Percentiles rank a stretch among this genome's conserved stretches.
Evolutionary conservation across 1,139 yeast species (phyloP).

Genomic region (Candida glucosophila): DNA sequence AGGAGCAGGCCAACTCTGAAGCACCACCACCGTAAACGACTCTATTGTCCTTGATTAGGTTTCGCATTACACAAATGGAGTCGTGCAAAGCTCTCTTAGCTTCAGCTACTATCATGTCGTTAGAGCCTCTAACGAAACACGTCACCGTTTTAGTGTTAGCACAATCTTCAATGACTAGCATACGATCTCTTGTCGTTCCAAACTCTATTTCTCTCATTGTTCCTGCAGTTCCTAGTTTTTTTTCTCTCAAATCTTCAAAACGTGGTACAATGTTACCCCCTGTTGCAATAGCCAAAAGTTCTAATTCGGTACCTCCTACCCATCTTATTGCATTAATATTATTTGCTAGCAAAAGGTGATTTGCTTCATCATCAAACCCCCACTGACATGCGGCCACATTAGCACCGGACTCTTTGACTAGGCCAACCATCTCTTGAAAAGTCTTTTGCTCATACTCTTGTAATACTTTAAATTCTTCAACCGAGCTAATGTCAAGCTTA

Average conservation of each 20-base stretch:
- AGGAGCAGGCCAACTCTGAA: slow-evolving; percentile 87
- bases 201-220: slow-evolving; percentile 79
- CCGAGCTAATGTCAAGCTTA: slow-evolving; percentile 84
- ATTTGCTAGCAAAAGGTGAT: slow-evolving; percentile 81
- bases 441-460: slow-evolving; percentile 89
- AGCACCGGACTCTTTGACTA: slow-evolving; percentile 86
- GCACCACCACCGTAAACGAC: slow-evolving; percentile 99
- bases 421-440: slow-evolving; percentile 82
- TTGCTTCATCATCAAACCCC: slow-evolving; percentile 99
- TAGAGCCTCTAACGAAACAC: slow-evolving; percentile 88
- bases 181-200: slow-evolving; percentile 94
- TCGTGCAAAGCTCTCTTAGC: slow-evolving; percentile 95
- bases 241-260: slow-evolving; percentile 80
- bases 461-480: slow-evolving; percentile 84
- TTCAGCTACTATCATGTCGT: slow-evolving; percentile 96
- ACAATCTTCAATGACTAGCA: slow-evolving; percentile 91
- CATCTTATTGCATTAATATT: slow-evolving; percentile 94
- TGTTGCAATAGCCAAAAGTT: slow-evolving; percentile 93
- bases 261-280: slow-evolving; percentile 96
- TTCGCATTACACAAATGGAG: slow-evolving; percentile 94
- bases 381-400: slow-evolving; percentile 97
- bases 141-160: slow-evolving; percentile 88
- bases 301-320: slow-evolving; percentile 98
- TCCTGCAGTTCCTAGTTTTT: slow-evolving; percentile 85
- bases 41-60: slow-evolving; percentile 82